Conservation (phyloP, 176 grass and related monocot genomes). For the Lolium multiflorum region DNA sequence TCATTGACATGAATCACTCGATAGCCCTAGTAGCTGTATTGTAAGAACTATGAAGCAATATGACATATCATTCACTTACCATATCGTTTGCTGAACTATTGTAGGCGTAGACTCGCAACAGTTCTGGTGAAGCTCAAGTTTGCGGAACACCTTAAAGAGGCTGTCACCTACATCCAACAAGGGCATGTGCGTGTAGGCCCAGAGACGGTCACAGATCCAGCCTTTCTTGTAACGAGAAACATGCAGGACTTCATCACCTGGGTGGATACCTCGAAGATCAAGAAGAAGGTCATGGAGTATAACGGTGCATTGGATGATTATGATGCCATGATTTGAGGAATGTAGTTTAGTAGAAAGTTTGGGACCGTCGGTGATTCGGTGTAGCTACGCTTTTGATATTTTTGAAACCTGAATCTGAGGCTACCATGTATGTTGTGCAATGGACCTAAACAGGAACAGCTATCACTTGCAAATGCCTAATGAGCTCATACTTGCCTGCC, state of each 20-base stretch:
- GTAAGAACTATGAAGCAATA: background rate
- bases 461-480: too few relatives aligned
- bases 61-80: background rate
- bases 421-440: background rate
- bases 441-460: too few relatives aligned
- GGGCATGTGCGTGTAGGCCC: slow-evolving; percentile 83
- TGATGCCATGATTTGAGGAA: slow-evolving; percentile 63
- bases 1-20: background rate
- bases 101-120: slow-evolving; percentile 72
- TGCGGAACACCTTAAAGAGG: slow-evolving; percentile 86
- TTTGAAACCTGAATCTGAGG: background rate
- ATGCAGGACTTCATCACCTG: slow-evolving; percentile 97
- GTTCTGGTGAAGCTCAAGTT: slow-evolving; percentile 87
- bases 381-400: background rate
- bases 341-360: background rate
- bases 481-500: too few relatives aligned
- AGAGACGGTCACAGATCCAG: slow-evolving; percentile 73
- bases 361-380: background rate
- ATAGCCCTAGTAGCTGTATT: background rate
- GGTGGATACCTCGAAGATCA: slow-evolving; percentile 94
- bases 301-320: slow-evolving; percentile 77
- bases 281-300: slow-evolving; percentile 63
- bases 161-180: slow-evolving; percentile 88
- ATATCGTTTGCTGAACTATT: background rate
- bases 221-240: slow-evolving; percentile 92